Evolutionary conservation across 345 rosid genomes (phyloP).

Genomic region (Geranium brycei): DNA sequence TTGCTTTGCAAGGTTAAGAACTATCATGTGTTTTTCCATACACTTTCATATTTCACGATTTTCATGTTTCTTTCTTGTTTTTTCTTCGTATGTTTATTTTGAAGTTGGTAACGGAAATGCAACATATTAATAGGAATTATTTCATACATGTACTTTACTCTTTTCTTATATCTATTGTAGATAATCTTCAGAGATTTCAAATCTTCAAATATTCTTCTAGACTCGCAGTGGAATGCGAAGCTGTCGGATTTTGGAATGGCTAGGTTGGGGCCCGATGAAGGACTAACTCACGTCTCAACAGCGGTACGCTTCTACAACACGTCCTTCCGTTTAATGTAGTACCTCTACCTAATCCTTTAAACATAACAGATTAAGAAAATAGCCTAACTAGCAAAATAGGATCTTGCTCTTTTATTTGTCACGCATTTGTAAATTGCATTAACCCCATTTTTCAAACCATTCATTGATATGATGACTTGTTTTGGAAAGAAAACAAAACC

Average conservation of each 20-base stretch:
- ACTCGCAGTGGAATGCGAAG: conserved; percentile 84
- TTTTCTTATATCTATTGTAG: conserved; percentile 21
- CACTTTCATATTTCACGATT: too few species aligned
- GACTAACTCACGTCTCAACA: conserved; percentile 86
- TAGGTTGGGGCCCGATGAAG: conserved; percentile 81
- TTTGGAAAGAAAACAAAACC: too few species aligned
- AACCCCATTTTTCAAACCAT: too few species aligned
- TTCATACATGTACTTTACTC: conserved; percentile 1
- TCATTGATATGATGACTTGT: too few species aligned
- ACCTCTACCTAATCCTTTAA: neutral
- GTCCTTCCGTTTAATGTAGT: neutral
- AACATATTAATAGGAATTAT: neutral
- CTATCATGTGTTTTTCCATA: too few species aligned
- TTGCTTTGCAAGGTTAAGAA: too few species aligned
- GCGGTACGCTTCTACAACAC: conserved; percentile 35
- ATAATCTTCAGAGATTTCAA: conserved; percentile 83
- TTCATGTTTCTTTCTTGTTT: neutral
- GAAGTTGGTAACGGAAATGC: too few species aligned
- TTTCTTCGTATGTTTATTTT: too few species aligned
- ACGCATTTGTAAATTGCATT: too few species aligned
- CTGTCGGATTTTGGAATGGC: conserved; percentile 96
- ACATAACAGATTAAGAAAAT: neutral
- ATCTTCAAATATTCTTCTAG: conserved; percentile 79
- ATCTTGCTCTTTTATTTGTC: too few species aligned
- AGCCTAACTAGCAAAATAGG: neutral